Conservation (phyloP, 2,329 filamentous ascomycete genomes). For the Cadophora sp. region DNA sequence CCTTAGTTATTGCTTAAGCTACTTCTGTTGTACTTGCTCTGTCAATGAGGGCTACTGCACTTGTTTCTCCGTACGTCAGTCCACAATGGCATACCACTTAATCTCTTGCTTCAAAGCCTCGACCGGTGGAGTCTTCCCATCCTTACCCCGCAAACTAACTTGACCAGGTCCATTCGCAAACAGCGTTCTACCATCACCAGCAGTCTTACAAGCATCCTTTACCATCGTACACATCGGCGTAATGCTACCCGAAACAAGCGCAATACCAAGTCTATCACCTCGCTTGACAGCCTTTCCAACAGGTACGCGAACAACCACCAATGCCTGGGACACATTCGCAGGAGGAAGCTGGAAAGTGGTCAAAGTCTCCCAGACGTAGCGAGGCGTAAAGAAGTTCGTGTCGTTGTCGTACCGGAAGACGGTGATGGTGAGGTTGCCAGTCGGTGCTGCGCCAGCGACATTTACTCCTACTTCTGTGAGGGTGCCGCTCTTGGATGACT, state of each 20-base stretch:
- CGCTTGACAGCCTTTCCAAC: slow-evolving; percentile 21
- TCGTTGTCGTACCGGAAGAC: slow-evolving; percentile 36
- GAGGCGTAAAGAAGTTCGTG: slow-evolving; percentile 34
- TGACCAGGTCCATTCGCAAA: slow-evolving; percentile 34
- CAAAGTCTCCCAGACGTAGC: slow-evolving; percentile 36
- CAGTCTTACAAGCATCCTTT: slow-evolving; percentile 4
- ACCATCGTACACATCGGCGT: slow-evolving; percentile 32
- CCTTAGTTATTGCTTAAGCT: too few relatives aligned
- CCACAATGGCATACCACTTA: slow-evolving; percentile 31
- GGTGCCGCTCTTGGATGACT: slow-evolving; percentile 28
- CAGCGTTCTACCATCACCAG: slow-evolving; percentile 24
- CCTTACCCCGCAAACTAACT: slow-evolving; percentile 27
- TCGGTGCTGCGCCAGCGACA: slow-evolving; percentile 29
- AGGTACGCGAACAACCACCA: slow-evolving; percentile 24
- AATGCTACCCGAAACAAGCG: slow-evolving; percentile 27
- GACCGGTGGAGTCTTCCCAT: slow-evolving; percentile 27
- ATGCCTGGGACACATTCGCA: slow-evolving; percentile 15
- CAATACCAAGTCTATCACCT: slow-evolving; percentile 35
- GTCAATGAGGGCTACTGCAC: not conserved
- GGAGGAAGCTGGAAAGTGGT: slow-evolving; percentile 24
- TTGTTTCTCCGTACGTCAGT: not conserved
- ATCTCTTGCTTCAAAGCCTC: slow-evolving; percentile 26
- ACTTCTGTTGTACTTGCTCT: not conserved
- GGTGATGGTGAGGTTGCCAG: slow-evolving; percentile 28
- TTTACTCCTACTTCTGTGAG: slow-evolving; percentile 32